phyloP scores from a whole-genome alignment of 2,329 filamentous ascomycete species.

The Colletotrichum sp. region DNA sequence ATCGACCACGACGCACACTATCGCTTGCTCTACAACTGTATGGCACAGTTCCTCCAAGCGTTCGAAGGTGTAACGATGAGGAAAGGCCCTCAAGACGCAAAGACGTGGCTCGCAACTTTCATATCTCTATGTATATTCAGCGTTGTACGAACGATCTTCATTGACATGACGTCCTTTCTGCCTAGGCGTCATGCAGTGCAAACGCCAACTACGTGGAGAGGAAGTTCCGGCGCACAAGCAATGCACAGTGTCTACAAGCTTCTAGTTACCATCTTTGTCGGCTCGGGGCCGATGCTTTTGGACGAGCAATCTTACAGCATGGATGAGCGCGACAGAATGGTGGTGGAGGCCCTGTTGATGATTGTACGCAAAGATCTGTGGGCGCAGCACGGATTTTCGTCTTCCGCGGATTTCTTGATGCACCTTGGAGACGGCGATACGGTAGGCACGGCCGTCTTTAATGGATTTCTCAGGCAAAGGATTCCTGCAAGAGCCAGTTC shows the following conservation, averaged over 20 bases:
- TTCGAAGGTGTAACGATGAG: conserved; percentile 52
- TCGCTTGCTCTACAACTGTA: conserved; percentile 53
- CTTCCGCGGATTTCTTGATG: conserved; percentile 55
- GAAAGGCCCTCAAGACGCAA: conserved; percentile 41
- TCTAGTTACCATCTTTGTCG: conserved; percentile 53
- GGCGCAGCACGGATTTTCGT: conserved; percentile 48
- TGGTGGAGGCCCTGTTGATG: conserved; percentile 47
- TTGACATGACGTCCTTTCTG: conserved; percentile 44
- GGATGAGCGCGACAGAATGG: conserved; percentile 48
- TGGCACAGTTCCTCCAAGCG: conserved; percentile 55
- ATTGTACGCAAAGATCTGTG: conserved; percentile 54
- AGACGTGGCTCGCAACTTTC: conserved; percentile 57
- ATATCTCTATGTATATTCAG: conserved; percentile 65
- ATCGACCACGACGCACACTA: conserved; percentile 52
- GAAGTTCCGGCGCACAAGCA: conserved; percentile 19
- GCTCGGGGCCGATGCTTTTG: conserved; percentile 46
- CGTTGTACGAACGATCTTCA: conserved; percentile 55
- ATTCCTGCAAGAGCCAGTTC: conserved; percentile 24
- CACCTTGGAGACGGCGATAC: conserved; percentile 50
- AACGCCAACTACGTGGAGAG: conserved; percentile 4
- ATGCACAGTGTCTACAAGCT: conserved; percentile 58
- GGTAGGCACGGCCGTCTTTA: conserved; percentile 30
- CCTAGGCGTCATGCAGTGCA: conserved; percentile 19
- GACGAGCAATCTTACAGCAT: conserved; percentile 47
- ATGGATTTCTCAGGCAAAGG: conserved; percentile 17